Evolutionary conservation across 2,329 filamentous ascomycete species (phyloP), one percentile per base, ranked within the genome.

Genomic region (Ascochyta clinopodiicola): DNA sequence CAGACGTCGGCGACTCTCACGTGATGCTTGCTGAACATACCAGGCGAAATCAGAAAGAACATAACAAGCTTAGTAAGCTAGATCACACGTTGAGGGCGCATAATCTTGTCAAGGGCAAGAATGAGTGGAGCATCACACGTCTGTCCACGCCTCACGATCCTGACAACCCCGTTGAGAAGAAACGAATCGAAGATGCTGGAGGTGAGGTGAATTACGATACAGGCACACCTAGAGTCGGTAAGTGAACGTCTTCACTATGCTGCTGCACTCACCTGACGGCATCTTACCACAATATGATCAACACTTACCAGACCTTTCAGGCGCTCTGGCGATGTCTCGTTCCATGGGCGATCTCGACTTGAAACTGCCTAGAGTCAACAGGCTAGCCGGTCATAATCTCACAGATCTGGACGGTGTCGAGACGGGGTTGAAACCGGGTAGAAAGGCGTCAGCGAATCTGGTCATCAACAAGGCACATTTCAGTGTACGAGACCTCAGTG

Each of bases 381-480:
- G 63, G 2, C 59, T 69, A 8, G 64, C 66, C 13, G 63, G 51
- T 19, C 66, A 69, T 55, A 61, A 69, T 35, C 40, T 69, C 19
- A 60, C 63, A 13, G 66, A 69, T 34, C 51, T 69, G 3, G 55
- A 52, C 10, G 66, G 66, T 37, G 55, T 69, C 27, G 60, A 66
- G 35, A 69, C 66, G 3, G 66, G 66, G 6, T 59, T 69, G 17
- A 62, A 59, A 5, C 66, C 66, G 10, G 64, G 66, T n/a, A 56
- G 51, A 37, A 61, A 38, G 15, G 66, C 62, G 27, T 63, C 55
- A 0, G 58, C 61, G 4, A 59, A 69, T 29, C 59, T 69, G 1
- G 63, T 69, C 2, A 67, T 59, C 2, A 69, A 63, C 42, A 61
- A 67, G 55, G 64, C 64, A 9, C 64, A 69, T 25, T 69, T 66